phyloP scores from a whole-genome alignment of 2,329 filamentous ascomycete genomes.

The Penicillium crustosum region DNA sequence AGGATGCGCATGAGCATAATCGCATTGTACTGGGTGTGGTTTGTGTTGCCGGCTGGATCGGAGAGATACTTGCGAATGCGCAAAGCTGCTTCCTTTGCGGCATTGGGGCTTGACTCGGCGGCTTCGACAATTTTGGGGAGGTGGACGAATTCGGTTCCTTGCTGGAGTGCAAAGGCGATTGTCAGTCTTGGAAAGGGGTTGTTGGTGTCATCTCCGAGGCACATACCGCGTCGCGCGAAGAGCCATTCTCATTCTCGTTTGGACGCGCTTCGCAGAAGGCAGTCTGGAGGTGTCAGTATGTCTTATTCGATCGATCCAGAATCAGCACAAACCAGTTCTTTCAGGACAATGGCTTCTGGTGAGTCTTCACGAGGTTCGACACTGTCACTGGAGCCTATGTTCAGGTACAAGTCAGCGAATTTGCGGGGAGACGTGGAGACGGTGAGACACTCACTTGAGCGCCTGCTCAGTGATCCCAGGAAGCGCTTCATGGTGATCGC shows the following conservation, averaged over 20 bases:
- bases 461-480: slow-evolving; percentile 33
- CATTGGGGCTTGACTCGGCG: slow-evolving; percentile 85
- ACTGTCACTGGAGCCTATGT: slow-evolving; percentile 26
- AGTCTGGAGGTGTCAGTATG: slow-evolving; percentile 52
- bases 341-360: slow-evolving; percentile 41
- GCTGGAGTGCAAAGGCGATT: slow-evolving; percentile 19
- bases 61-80: slow-evolving; percentile 80
- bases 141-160: slow-evolving; percentile 88
- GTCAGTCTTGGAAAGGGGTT: background rate
- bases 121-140: slow-evolving; percentile 92
- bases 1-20: slow-evolving; percentile 94
- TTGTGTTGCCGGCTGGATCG: slow-evolving; percentile 63
- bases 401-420: background rate
- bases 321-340: slow-evolving; percentile 40
- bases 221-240: slow-evolving; percentile 56
- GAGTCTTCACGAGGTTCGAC: slow-evolving; percentile 35
- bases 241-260: slow-evolving; percentile 22
- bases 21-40: slow-evolving; percentile 87
- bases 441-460: slow-evolving; percentile 30
- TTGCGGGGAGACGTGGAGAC: slow-evolving; percentile 10
- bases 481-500: slow-evolving; percentile 38
- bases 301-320: background rate
- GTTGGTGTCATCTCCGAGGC: background rate
- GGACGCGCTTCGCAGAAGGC: slow-evolving; percentile 74
- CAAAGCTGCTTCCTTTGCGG: slow-evolving; percentile 76